Conservation (phyloP, 2,329 filamentous ascomycete genomes). For the Microdochium nivale region DNA sequence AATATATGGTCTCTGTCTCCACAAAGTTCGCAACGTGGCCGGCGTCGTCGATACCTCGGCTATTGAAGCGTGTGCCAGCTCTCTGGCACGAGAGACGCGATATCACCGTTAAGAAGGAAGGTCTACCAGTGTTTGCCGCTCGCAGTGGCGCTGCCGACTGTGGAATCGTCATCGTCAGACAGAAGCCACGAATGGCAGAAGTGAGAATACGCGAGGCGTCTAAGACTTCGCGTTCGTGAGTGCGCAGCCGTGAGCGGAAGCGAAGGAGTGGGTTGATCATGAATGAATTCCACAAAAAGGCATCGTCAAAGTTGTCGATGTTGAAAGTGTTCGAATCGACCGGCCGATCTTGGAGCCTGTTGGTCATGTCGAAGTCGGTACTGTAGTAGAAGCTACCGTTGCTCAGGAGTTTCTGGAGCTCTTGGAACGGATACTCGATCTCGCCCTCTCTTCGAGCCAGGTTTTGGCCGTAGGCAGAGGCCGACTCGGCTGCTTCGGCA, state of each 20-base stretch:
- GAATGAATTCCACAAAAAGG: constrained; percentile 95
- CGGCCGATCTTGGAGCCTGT: constrained; percentile 78
- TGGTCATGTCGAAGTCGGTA: constrained; percentile 94
- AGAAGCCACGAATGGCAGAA: constrained; percentile 89
- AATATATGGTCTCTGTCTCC: constrained; percentile 92
- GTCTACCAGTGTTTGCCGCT: constrained; percentile 57
- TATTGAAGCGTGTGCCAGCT: constrained; percentile 92
- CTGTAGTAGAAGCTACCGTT: constrained; percentile 98
- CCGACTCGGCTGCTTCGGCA: constrained; percentile 35
- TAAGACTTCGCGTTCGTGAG: constrained; percentile 66
- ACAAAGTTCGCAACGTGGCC: constrained; percentile 98
- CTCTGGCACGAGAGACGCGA: constrained; percentile 84
- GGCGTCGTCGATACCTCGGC: constrained; percentile 94
- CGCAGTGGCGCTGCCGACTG: constrained; percentile 65
- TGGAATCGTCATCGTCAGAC: constrained; percentile 77
- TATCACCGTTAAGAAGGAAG: constrained; percentile 80
- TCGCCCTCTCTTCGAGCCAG: constrained; percentile 60
- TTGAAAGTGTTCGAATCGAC: constrained; percentile 73
- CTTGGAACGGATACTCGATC: constrained; percentile 80
- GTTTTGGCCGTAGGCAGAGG: constrained; percentile 38
- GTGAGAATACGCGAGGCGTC: constrained; percentile 84
- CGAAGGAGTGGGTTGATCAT: constrained; percentile 92
- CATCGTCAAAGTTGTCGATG: constrained; percentile 85
- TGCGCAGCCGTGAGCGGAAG: constrained; percentile 75
- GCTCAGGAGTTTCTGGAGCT: constrained; percentile 83